These are phyloP conservation scores for Ramularia endophylla DNA, from an alignment of 2,329 filamentous ascomycete species.

Conservation along the genomic window DNA sequence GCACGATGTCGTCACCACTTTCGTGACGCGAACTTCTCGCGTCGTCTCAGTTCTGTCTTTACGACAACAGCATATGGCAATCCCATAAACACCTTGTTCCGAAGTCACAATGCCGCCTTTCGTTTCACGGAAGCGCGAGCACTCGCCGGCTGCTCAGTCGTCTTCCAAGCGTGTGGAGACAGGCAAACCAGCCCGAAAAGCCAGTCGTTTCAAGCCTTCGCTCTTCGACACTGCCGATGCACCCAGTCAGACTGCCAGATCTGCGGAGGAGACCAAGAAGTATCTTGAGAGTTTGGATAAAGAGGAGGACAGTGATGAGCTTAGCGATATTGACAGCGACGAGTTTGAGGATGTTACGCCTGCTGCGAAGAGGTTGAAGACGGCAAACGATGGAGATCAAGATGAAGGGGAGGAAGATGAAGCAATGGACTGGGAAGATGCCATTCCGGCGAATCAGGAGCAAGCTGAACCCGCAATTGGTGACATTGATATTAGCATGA, in stretches of 20 bases:
- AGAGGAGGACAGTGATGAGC: slow-evolving; percentile 34
- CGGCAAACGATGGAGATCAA: slow-evolving; percentile 37
- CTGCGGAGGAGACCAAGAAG: slow-evolving; percentile 27
- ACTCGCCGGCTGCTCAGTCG: slow-evolving; percentile 41
- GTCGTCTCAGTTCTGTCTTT: background rate
- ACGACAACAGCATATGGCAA: background rate
- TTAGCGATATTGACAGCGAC: slow-evolving; percentile 41
- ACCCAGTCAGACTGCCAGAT: slow-evolving; percentile 23
- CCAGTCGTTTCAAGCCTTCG: slow-evolving; percentile 29
- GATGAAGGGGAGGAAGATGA: slow-evolving; percentile 56
- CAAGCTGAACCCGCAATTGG: slow-evolving; percentile 22
- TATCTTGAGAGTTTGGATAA: slow-evolving; percentile 34
- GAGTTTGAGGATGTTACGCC: slow-evolving; percentile 44
- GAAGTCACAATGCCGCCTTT: slow-evolving; percentile 56
- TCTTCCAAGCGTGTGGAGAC: slow-evolving; percentile 29
- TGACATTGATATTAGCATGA: slow-evolving; percentile 30
- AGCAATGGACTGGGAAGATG: slow-evolving; percentile 55
- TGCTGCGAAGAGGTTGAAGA: slow-evolving; percentile 39
- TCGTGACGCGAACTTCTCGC: background rate
- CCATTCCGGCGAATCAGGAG: slow-evolving; percentile 28
- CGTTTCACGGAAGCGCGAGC: slow-evolving; percentile 61
- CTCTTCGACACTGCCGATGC: slow-evolving; percentile 43
- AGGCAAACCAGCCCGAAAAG: slow-evolving; percentile 20
- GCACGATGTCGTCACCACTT: too few relatives aligned
- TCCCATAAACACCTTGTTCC: too few relatives aligned